Percentiles rank a stretch among this genome's conserved stretches.
phyloP scores from a whole-genome alignment of 202 grass and related monocot genomes.

The Setaria italica region DNA sequence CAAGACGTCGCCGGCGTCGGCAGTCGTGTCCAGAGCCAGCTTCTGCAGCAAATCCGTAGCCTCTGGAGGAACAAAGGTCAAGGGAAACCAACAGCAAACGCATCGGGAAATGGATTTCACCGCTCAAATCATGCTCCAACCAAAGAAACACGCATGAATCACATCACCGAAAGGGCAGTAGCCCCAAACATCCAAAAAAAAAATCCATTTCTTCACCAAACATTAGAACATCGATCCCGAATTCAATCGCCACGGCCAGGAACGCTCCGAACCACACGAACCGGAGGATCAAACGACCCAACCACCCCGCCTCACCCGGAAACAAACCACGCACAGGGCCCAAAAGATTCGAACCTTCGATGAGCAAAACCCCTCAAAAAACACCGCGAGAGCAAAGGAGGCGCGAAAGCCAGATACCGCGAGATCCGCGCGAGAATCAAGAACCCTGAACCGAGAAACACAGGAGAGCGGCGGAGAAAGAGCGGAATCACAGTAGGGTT shows the following conservation, averaged over 20 bases:
- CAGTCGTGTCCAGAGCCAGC: constrained; percentile 53
- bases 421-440: constrained; percentile 28
- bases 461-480: not conserved
- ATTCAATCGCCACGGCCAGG: not conserved
- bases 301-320: not conserved
- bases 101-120: not conserved
- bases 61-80: constrained; percentile 49
- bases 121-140: not conserved
- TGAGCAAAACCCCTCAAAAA: constrained; percentile 14
- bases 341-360: constrained; percentile 1
- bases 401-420: not conserved
- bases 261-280: not conserved
- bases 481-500: not conserved
- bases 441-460: not conserved
- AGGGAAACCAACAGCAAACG: constrained; percentile 26
- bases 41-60: constrained; percentile 69
- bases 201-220: not conserved
- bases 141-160: not conserved
- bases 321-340: not conserved
- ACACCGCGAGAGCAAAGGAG: not conserved
- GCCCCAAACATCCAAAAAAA: not conserved
- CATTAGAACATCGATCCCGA: not conserved
- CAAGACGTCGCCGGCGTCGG: constrained; percentile 39
- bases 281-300: not conserved
- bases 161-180: not conserved